Evolutionary conservation across 495 filamentous ascomycete species (phyloP), one percentile per base, ranked within the genome.

Genomic region (Penicillium ochrochloron): DNA sequence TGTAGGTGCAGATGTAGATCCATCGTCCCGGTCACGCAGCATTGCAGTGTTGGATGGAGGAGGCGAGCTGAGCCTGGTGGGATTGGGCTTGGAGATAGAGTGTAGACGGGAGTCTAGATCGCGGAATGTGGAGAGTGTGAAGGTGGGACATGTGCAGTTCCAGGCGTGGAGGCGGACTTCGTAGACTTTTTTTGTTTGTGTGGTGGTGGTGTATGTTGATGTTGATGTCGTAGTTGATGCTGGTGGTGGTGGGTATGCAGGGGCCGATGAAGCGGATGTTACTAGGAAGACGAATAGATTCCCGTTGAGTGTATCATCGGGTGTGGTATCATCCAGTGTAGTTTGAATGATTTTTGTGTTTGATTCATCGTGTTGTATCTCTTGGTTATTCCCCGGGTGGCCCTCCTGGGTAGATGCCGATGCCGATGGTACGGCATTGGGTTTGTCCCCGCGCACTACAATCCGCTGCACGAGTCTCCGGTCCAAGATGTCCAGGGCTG

Each of bases 111-210:
- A 48, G 25, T 60, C 48, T 55, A 64, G 54, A 52, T 77, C 69
- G 25, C 85, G 85, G 63, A 92, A 92, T 42, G 86, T 84, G 34
- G 86, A 78, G 62, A 94, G 89, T 0, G 89, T 83, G 71, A 96
- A 97, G 4, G 87, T 88, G 2, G 92, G 89, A 80, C 94, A 97
- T 11, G 86, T 90, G 73, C 94, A 97, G 71, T 91, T 92, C 94
- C 94, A 97, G n/a, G 91, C 89, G 3, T 70, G 61, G 8, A 91
- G 78, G 9, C 87, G 84, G 27, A 96, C 91, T 67, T 90, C 83
- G 76, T 97, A 96, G 66, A 68, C 70, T 39, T 72, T 78, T 65
- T 64, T 54, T 62, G 61, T 63, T 59, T 62, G 68, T 56, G 62
- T 56, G 34, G 68, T 62, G 62, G 61, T 57, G 67, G 25, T 27